These are phyloP conservation scores for Cryphonectria parasitica DNA, from an alignment of 2,329 filamentous ascomycete species.

Conservation along the genomic window DNA sequence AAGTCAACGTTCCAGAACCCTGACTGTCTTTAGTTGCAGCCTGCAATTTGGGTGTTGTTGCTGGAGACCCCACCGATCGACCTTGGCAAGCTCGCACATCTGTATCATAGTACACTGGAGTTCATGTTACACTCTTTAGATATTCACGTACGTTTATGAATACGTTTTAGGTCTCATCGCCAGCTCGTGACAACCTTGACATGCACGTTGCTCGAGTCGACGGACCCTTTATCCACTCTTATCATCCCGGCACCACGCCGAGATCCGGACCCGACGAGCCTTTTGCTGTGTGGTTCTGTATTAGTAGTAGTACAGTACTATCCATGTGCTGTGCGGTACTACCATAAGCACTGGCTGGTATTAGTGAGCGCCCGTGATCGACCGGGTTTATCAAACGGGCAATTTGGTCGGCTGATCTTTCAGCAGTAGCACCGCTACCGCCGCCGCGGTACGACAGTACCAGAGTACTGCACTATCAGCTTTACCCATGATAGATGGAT, in stretches of 20 bases:
- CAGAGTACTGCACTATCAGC: background rate
- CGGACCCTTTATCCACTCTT: background rate
- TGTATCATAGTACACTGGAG: background rate
- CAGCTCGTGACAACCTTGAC: background rate
- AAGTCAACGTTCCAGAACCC: slow-evolving; percentile 3
- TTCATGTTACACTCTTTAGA: background rate
- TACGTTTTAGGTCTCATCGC: background rate
- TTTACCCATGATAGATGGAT: background rate
- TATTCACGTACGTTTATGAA: background rate
- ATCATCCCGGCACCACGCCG: slow-evolving; percentile 1
- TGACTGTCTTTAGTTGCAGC: background rate
- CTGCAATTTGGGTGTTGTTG: background rate
- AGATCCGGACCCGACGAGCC: background rate
- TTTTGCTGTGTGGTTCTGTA: background rate
- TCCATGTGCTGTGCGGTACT: background rate
- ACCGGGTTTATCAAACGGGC: slow-evolving; percentile 2
- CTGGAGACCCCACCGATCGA: background rate
- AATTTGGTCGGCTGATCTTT: background rate
- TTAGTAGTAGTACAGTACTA: background rate
- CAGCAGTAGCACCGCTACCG: background rate
- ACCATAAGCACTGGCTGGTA: background rate
- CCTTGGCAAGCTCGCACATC: background rate
- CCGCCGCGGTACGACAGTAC: background rate
- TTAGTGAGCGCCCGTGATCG: background rate
- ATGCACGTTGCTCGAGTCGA: background rate